phyloP scores from a whole-genome alignment of 108 stramenopile species.

The Poteriospumella lacustris region DNA sequence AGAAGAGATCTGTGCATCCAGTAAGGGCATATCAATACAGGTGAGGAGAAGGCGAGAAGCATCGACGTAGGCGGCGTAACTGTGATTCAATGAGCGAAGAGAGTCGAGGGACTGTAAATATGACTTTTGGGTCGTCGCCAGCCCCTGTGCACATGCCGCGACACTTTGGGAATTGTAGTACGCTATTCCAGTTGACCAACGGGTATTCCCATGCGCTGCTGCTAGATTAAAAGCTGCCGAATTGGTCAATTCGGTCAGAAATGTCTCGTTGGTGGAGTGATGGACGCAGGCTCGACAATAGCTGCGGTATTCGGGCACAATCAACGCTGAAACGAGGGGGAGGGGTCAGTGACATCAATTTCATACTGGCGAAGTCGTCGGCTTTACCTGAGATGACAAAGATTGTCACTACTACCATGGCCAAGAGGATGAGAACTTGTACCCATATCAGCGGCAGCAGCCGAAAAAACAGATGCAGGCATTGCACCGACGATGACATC shows the following conservation, averaged over 20 bases:
- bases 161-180: not conserved
- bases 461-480: not conserved
- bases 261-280: not conserved
- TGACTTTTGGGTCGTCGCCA: not conserved
- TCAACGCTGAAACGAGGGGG: not conserved
- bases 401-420: not conserved
- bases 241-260: not conserved
- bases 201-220: not conserved
- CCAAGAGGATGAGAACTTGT: not conserved
- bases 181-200: not conserved
- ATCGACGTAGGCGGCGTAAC: too few species aligned
- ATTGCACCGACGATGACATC: not conserved
- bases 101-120: not conserved
- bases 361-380: not conserved
- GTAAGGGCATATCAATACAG: too few species aligned
- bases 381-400: not conserved
- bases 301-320: not conserved
- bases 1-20: too few species aligned
- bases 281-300: not conserved
- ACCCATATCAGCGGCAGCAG: not conserved
- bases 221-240: not conserved
- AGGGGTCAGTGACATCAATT: not conserved
- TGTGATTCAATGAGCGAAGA: not conserved
- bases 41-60: too few species aligned
- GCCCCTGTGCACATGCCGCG: not conserved